Base-by-base conservation (phyloP, 495 filamentous ascomycete species). In the Xylaria venustula region DNA sequence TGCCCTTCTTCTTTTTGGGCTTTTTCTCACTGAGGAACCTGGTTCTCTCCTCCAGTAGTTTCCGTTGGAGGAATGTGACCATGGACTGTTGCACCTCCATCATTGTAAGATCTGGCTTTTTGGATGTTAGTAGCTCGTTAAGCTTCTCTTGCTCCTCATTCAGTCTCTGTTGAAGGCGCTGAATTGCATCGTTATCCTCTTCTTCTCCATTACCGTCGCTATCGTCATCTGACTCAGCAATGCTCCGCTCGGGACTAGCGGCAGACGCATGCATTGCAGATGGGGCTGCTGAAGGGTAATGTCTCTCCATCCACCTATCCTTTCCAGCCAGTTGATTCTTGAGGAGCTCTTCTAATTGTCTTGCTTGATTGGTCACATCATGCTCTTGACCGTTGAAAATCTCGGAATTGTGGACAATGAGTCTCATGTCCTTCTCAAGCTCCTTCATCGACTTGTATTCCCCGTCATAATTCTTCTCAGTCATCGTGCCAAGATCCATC, bases 371-470 rank as follows among this genome's bases (percentile, higher is more conserved):
- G 61, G 90, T 84, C 11, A 95, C 88, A 0, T 84, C 79, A 64
- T 96, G 91, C n/a, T 83, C 85, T 1, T 78, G 75, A 30, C 91
- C 88, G 68, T 98, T 98, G 83, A 97, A 98, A 25, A 88, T 86
- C 77, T 83, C 90, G 72, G 93, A 96, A 71, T 98, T 98, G 57
- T 85, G 82, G 68, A 98, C 86, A 60, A 98, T 93, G 46, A 90
- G 82, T 20, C 83, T 83, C 46, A 96, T 83, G 70, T 98, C 93
- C 40, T 75, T 75, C 63, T 96, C 88, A 63, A 98, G 91, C 36
- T 98, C 94, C 72, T 90, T 90, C 5, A 87, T 83, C 52, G 81
- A 91, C 64, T 87, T 83, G 68, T 97, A 98, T 51, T 90, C 84
- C n/a, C 92, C 92, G 7, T 83, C 79, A 55, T 86, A 84, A 20